A percentile compares a stretch with the other conserved stretches of the same genome.
phyloP scores from a whole-genome alignment of 768 basidiomycete species.

The Gloeopeniophorella convolvens region DNA sequence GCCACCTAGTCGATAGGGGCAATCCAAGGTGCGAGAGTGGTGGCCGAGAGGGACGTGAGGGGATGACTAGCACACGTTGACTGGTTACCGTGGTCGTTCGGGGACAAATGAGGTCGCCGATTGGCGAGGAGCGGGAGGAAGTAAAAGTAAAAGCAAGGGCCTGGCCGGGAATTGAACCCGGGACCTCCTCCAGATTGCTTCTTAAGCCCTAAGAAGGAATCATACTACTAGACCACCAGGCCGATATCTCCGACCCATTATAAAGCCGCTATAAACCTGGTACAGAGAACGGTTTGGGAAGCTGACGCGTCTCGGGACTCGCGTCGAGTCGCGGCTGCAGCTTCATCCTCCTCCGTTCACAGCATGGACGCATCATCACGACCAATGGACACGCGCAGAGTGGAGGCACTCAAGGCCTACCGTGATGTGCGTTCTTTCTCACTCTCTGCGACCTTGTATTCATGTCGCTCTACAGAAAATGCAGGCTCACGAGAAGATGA shows the following conservation, averaged over 20 bases:
- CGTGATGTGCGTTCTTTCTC: constrained; percentile 47
- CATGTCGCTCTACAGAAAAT: constrained; percentile 66
- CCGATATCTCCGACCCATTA: constrained; percentile 18
- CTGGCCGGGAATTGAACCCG: constrained; percentile 85
- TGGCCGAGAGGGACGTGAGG: too few species aligned
- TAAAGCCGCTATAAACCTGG: neutral
- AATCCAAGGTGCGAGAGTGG: too few species aligned
- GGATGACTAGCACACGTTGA: too few species aligned
- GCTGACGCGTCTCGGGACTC: constrained; percentile 25
- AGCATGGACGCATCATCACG: constrained; percentile 32
- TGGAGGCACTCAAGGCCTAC: constrained; percentile 70
- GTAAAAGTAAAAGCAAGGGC: constrained; percentile 33
- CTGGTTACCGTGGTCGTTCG: too few species aligned
- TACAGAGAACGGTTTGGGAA: constrained; percentile 3
- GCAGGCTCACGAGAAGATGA: constrained; percentile 80
- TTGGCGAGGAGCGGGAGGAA: neutral
- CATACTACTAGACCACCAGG: constrained; percentile 47
- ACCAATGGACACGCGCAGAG: constrained; percentile 61
- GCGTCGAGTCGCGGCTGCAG: neutral
- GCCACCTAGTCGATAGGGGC: too few species aligned
- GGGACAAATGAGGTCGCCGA: too few species aligned
- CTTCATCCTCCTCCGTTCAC: neutral
- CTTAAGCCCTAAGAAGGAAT: constrained; percentile 49
- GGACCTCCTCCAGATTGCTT: constrained; percentile 64
- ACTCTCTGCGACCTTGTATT: constrained; percentile 12